These are phyloP conservation scores for Arabidopsis lyrata DNA, from an alignment of 441 rosid genomes.

Conservation along the genomic window DNA sequence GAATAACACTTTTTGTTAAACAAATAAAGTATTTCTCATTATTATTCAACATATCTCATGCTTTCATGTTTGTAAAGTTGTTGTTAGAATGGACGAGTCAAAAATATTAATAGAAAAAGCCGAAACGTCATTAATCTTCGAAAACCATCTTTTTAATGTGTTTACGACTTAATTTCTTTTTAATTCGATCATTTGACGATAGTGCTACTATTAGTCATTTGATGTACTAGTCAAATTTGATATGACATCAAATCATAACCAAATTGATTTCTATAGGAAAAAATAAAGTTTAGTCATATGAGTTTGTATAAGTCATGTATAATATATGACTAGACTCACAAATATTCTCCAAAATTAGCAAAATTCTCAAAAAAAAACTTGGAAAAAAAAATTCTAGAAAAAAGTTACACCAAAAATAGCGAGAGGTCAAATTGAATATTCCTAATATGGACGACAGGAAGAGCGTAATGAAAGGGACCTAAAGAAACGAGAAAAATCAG, in stretches of 20 bases:
- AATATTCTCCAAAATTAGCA: constrained; percentile 7
- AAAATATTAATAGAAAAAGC: neutral
- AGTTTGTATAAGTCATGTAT: neutral
- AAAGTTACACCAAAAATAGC: constrained; percentile 31
- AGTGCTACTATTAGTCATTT: neutral
- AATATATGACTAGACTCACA: neutral
- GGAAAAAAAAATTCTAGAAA: neutral
- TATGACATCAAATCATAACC: neutral
- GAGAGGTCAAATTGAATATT: constrained; percentile 24
- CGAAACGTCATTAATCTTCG: too few relatives aligned
- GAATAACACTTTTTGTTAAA: too few relatives aligned
- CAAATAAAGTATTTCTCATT: too few relatives aligned
- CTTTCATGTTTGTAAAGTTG: neutral
- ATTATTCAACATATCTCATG: neutral
- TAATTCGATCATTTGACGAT: neutral
- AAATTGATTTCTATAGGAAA: neutral
- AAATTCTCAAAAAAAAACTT: constrained; percentile 16
- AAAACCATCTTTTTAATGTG: too few relatives aligned
- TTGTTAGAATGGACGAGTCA: neutral
- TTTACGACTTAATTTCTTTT: too few relatives aligned
- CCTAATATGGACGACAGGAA: constrained; percentile 36
- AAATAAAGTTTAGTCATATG: neutral
- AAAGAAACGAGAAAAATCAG: constrained; percentile 37
- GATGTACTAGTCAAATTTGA: neutral
- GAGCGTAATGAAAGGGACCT: constrained; percentile 39